Percentiles rank a stretch among this genome's conserved stretches.
Conservation (phyloP, 345 rosid genomes). For the Carallia brachiata region DNA sequence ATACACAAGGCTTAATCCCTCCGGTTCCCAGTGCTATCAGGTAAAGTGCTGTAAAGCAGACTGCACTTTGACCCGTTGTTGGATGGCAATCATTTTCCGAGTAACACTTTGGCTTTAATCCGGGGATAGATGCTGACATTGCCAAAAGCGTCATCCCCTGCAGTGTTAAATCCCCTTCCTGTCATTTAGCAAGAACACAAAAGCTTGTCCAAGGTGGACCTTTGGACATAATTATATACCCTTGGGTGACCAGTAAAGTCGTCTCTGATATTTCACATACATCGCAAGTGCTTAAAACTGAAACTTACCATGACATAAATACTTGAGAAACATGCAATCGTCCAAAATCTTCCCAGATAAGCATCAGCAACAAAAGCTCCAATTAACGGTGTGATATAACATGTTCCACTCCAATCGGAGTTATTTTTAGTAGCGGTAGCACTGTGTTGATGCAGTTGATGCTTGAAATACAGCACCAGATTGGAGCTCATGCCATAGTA, state of each 20-base stretch:
- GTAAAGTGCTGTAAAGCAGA: constrained; percentile 55
- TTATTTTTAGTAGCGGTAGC: constrained; percentile 60
- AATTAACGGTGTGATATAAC: constrained; percentile 77
- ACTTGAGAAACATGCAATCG: constrained; percentile 65
- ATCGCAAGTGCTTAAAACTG: neutral
- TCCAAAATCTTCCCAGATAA: constrained; percentile 80
- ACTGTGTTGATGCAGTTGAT: constrained; percentile 39
- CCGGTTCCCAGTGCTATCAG: constrained; percentile 67
- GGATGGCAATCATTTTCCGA: constrained; percentile 34
- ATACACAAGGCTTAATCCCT: constrained; percentile 77
- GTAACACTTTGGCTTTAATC: constrained; percentile 49
- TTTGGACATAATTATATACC: too few relatives aligned
- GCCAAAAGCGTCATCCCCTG: constrained; percentile 70
- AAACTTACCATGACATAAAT: constrained; percentile 60
- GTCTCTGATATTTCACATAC: too few relatives aligned
- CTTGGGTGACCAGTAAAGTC: too few relatives aligned
- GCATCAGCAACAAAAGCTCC: constrained; percentile 92
- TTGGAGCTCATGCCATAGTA: constrained; percentile 86
- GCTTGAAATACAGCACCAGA: constrained; percentile 63
- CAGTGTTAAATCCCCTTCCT: too few relatives aligned
- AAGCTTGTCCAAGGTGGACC: too few relatives aligned
- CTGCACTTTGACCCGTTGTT: constrained; percentile 34
- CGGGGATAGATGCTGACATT: constrained; percentile 55
- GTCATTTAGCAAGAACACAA: too few relatives aligned
- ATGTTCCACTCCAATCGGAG: constrained; percentile 75